These are phyloP conservation scores for Karstenula rhodostoma DNA, from an alignment of 2,329 filamentous ascomycete genomes.

Conservation along the genomic window DNA sequence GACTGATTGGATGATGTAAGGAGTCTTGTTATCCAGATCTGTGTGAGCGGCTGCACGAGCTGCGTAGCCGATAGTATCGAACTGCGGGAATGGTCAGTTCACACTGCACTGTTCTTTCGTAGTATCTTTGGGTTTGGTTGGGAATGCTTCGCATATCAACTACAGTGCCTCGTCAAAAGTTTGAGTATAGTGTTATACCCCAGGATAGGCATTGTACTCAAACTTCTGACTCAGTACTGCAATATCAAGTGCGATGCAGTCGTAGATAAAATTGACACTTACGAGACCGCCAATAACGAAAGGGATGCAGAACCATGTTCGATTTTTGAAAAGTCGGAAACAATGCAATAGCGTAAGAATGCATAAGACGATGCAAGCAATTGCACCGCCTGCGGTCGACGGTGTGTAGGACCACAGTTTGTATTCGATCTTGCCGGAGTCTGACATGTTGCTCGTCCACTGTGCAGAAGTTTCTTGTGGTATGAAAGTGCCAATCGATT, in stretches of 20 bases:
- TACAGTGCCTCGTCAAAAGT: too few relatives aligned
- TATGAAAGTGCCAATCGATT: not conserved
- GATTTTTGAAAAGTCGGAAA: constrained; percentile 54
- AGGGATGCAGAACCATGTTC: constrained; percentile 61
- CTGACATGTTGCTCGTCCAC: constrained; percentile 25
- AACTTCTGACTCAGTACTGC: too few relatives aligned
- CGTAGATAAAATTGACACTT: constrained; percentile 37
- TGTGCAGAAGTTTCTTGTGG: not conserved
- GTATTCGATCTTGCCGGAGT: constrained; percentile 27
- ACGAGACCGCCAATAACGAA: constrained; percentile 60
- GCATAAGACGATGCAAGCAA: constrained; percentile 60
- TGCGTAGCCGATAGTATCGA: constrained; percentile 53
- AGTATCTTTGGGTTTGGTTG: not conserved
- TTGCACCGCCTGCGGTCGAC: constrained; percentile 56
- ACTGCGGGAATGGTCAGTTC: constrained; percentile 24
- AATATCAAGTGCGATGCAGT: not conserved
- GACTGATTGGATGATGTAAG: constrained; percentile 51
- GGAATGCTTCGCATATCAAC: too few relatives aligned
- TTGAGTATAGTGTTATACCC: too few relatives aligned
- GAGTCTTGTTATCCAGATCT: constrained; percentile 37
- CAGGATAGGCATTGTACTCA: too few relatives aligned
- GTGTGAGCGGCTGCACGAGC: constrained; percentile 47
- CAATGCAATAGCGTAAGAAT: constrained; percentile 53
- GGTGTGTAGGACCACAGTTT: constrained; percentile 54
- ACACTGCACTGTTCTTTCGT: not conserved